These are phyloP conservation scores for Hypomyces rosellus DNA, from an alignment of 2,329 filamentous ascomycete genomes.

Conservation along the genomic window DNA sequence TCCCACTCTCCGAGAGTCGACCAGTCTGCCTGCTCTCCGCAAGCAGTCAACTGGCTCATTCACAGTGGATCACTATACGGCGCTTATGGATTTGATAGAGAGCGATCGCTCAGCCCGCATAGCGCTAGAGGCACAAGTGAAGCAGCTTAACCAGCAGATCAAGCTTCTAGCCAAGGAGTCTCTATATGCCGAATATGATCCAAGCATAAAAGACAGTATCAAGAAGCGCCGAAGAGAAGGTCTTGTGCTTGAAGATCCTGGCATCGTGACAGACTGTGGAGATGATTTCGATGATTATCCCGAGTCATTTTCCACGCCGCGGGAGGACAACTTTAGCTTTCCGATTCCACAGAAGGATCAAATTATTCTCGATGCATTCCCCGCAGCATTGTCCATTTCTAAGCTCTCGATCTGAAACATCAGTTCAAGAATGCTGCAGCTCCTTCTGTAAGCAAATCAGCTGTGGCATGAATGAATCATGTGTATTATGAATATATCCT, in stretches of 20 bases:
- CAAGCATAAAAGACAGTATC: neutral
- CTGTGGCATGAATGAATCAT: too few relatives aligned
- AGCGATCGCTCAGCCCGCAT: conserved; percentile 51
- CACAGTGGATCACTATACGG: conserved; percentile 42
- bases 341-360: conserved; percentile 27
- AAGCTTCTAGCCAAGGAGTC: conserved; percentile 37
- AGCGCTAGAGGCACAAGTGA: conserved; percentile 51
- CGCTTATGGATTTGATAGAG: conserved; percentile 47
- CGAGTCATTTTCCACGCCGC: conserved; percentile 47
- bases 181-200: conserved; percentile 16
- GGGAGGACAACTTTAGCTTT: conserved; percentile 33
- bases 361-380: conserved; percentile 44
- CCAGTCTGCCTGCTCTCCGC: conserved; percentile 38
- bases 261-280: conserved; percentile 29
- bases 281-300: conserved; percentile 36
- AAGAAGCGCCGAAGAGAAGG: neutral
- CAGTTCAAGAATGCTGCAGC: too few relatives aligned
- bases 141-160: conserved; percentile 44
- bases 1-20: conserved; percentile 39
- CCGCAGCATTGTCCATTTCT: conserved; percentile 58
- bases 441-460: too few relatives aligned
- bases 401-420: conserved; percentile 43
- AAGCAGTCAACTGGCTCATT: conserved; percentile 27
- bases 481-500: too few relatives aligned
- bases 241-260: conserved; percentile 27